Evolutionary conservation across 108 stramenopile genomes (phyloP).

Genomic region (Phaeodactylum tricornutum): DNA sequence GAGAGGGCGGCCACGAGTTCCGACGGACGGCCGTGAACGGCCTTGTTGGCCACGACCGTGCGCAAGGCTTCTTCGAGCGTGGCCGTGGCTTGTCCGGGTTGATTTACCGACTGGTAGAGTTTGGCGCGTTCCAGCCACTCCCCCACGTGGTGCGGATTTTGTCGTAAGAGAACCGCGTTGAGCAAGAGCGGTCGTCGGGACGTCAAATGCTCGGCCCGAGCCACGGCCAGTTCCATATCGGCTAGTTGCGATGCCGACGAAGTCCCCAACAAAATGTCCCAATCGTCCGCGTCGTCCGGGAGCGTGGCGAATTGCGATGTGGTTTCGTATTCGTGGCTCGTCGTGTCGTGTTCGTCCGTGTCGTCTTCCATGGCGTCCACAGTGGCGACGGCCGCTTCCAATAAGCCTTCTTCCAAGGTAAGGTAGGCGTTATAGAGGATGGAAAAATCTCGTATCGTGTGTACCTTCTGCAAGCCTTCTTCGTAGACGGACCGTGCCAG

Average conservation of each 20-base stretch:
- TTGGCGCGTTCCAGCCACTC: constrained; percentile 95
- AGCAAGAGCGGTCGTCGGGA: constrained; percentile 88
- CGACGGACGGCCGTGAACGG: constrained; percentile 49
- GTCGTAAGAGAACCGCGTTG: constrained; percentile 87
- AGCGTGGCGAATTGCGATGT: no score
- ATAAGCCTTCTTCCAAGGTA: constrained; percentile 90
- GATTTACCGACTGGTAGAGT: constrained; percentile 42
- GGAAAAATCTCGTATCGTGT: constrained; percentile 94
- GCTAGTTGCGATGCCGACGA: constrained; percentile 18
- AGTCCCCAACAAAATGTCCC: constrained; percentile 53
- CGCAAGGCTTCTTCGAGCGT: constrained; percentile 68
- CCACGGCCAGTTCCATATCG: constrained; percentile 88
- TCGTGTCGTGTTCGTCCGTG: constrained; percentile 25
- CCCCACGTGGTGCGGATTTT: constrained; percentile 93
- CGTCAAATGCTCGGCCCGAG: constrained; percentile 90
- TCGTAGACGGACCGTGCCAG: constrained; percentile 93
- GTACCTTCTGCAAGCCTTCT: constrained; percentile 81
- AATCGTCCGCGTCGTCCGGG: constrained; percentile 40
- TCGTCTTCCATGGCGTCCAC: constrained; percentile 71
- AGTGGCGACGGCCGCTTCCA: constrained; percentile 83
- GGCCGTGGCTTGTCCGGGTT: constrained; percentile 36
- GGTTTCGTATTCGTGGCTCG: constrained; percentile 19
- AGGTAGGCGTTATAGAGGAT: constrained; percentile 94
- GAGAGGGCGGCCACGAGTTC: constrained; percentile 76
- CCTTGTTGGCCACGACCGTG: constrained; percentile 50